Evolutionary conservation across 225 moss, liverwort and hornwort species (phyloP).

Genomic region (Thuidium tamariscinum): DNA sequence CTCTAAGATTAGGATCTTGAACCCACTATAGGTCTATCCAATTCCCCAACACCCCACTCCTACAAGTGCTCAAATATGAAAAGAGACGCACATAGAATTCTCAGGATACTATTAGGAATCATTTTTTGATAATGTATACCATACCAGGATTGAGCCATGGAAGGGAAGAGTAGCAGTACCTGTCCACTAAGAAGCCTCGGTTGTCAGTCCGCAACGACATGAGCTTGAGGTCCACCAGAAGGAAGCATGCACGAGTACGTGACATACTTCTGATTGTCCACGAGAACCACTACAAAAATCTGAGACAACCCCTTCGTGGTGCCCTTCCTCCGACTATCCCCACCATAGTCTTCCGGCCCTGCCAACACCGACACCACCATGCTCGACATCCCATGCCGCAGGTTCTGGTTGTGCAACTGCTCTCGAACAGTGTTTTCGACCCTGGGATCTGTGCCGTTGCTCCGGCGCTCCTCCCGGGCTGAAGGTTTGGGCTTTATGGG

Average conservation of each 20-base stretch:
- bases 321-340: conserved; percentile 1
- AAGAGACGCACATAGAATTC: background rate
- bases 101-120: background rate
- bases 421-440: conserved; percentile 17
- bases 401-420: conserved; percentile 8
- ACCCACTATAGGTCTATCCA: background rate
- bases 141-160: background rate
- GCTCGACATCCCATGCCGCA: conserved; percentile 15
- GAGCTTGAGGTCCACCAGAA: conserved; percentile 15
- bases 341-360: conserved; percentile 20
- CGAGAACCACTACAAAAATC: conserved; percentile 56
- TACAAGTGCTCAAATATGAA: background rate
- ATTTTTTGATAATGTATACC: background rate
- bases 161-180: background rate
- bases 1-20: background rate
- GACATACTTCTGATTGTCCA: conserved; percentile 48
- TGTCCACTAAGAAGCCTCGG: background rate
- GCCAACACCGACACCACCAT: conserved; percentile 55
- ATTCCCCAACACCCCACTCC: background rate
- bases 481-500: conserved; percentile 8
- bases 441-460: conserved; percentile 18
- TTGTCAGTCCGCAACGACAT: conserved; percentile 34
- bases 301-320: conserved; percentile 9
- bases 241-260: conserved; percentile 59
- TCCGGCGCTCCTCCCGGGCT: background rate